Base-by-base conservation (phyloP, 1,284 basidiomycete species). In the Ceratobasidium sp. region DNA sequence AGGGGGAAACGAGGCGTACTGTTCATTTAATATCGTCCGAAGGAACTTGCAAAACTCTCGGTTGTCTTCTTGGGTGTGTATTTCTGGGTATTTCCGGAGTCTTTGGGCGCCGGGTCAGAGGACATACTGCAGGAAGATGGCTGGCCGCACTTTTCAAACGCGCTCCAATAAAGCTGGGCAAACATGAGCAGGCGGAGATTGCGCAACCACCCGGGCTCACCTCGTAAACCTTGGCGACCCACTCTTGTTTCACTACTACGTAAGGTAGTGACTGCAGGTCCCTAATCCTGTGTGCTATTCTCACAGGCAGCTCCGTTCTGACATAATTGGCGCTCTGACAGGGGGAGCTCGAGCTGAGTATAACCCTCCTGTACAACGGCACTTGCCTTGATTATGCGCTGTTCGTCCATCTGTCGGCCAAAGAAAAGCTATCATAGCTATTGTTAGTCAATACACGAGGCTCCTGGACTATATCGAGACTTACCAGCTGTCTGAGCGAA, bases 221-320 rank as follows among this genome's bases (percentile, higher is more conserved):
- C 86, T 96, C 92, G 81, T 97, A 97, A 48, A 97, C 95, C 80
- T 89, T 91, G 33, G 92, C 91, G 6, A 97, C 90, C 0, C 92
- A 91, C 82, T 95, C 93, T 80, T 96, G 94, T 3, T 93, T 95
- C 73, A 96, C 95, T 10, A 96, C 95, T 35, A 95, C 90, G 82
- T 94, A 97, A 0, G 96, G 96, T 54, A 97, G 86, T 1, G 91
- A 87, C 85, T 97, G 96, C 81, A 97, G 87, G 82, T 97, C 96
- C 78, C 94, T 90, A 79, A 97, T 87, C 59, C 96, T 89, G 84
- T 97, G 96, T 3, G 95, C 93, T 83, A 97, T 93, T 64, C 96
- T 90, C 18, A 96, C 91, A 16, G 96, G 94, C 8, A 97, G 86
- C 83, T 97, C 96, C 16, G 93, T 93, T 65, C 95, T 90, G 46